Conservation (phyloP, 2,329 filamentous ascomycete species). For the Colletotrichum spinosum region DNA sequence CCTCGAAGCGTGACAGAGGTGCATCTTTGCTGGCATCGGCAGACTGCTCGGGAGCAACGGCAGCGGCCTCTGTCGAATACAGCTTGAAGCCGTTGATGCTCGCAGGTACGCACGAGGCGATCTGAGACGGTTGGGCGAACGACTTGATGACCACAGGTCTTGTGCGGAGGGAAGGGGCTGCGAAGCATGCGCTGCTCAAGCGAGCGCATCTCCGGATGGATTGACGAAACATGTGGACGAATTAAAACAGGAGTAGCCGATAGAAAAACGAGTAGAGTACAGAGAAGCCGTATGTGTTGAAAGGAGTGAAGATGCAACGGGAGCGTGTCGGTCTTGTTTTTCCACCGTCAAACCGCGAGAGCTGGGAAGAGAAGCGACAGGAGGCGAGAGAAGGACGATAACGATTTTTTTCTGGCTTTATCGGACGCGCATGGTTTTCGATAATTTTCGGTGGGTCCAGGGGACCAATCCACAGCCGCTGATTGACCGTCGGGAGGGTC, state of each 20-base stretch:
- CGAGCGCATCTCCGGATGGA: slow-evolving; percentile 54
- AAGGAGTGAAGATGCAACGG: slow-evolving; percentile 4
- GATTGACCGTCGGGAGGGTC: slow-evolving; percentile 10
- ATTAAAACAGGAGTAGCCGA: slow-evolving; percentile 19
- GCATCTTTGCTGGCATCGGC: slow-evolving; percentile 25
- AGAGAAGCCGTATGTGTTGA: background rate
- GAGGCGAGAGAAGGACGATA: slow-evolving; percentile 42
- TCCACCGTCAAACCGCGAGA: slow-evolving; percentile 16
- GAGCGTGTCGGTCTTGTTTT: slow-evolving; percentile 16
- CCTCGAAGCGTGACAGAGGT: slow-evolving; percentile 54
- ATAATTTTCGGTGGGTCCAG: slow-evolving; percentile 16
- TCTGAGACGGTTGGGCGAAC: slow-evolving; percentile 26
- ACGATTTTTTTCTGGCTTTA: slow-evolving; percentile 34
- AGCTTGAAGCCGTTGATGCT: slow-evolving; percentile 40
- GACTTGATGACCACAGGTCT: slow-evolving; percentile 34
- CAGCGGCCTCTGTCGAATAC: slow-evolving; percentile 55
- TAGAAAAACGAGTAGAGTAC: slow-evolving; percentile 12
- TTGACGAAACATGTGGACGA: slow-evolving; percentile 39
- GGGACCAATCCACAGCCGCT: slow-evolving; percentile 13
- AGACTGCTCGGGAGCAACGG: slow-evolving; percentile 39
- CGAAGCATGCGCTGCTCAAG: slow-evolving; percentile 45
- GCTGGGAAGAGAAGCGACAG: slow-evolving; percentile 34
- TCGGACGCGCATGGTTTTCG: slow-evolving; percentile 21
- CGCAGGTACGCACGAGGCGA: slow-evolving; percentile 17
- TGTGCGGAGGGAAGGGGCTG: slow-evolving; percentile 27